These are phyloP conservation scores for Penicillium sp. DNA, from an alignment of 2,329 filamentous ascomycete genomes.

Conservation along the genomic window DNA sequence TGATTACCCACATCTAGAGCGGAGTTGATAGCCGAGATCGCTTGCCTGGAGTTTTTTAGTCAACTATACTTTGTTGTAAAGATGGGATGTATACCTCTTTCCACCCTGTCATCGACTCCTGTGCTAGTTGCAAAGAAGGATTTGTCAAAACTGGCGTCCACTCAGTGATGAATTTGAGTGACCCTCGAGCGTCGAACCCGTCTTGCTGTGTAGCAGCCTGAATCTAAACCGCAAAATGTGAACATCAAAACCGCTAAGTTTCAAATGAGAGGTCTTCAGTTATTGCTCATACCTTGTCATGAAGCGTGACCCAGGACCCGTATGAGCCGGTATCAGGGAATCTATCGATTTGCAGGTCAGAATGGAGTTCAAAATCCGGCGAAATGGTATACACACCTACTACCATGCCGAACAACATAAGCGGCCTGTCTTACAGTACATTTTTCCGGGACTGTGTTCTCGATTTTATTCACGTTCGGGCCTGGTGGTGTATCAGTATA, in stretches of 20 bases:
- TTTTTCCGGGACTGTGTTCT: slow-evolving; percentile 54
- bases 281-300: slow-evolving; percentile 19
- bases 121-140: slow-evolving; percentile 58
- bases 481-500: slow-evolving; percentile 37
- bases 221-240: slow-evolving; percentile 43
- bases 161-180: slow-evolving; percentile 57
- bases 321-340: slow-evolving; percentile 62
- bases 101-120: slow-evolving; percentile 62
- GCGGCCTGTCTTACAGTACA: slow-evolving; percentile 63
- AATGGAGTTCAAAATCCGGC: no score
- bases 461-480: slow-evolving; percentile 59
- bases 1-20: slow-evolving; percentile 19
- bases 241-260: background rate
- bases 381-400: slow-evolving; percentile 47
- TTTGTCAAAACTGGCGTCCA: slow-evolving; percentile 62
- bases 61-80: background rate
- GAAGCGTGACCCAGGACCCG: slow-evolving; percentile 52
- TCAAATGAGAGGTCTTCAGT: no score
- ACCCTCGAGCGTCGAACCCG: slow-evolving; percentile 55
- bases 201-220: slow-evolving; percentile 39
- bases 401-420: slow-evolving; percentile 63
- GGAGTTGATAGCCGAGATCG: slow-evolving; percentile 22
- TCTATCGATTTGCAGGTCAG: slow-evolving; percentile 1
- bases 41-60: slow-evolving; percentile 9
- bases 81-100: slow-evolving; percentile 50